A percentile compares a stretch with the other conserved stretches of the same genome.
phyloP scores from a whole-genome alignment of 1,284 basidiomycete genomes.

The Ceratobasidium sp. region DNA sequence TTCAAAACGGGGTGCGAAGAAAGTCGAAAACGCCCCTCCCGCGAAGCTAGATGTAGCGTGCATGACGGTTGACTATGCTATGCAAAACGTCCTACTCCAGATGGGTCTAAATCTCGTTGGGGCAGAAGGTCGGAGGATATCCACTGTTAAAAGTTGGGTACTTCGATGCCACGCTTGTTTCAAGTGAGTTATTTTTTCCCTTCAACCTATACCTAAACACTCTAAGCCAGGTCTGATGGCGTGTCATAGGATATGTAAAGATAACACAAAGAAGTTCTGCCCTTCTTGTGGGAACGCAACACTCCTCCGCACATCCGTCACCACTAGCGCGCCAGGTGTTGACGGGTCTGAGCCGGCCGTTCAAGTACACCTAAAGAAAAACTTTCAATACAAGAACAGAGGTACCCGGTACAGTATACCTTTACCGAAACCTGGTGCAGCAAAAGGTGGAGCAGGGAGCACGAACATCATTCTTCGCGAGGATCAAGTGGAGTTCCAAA shows the following conservation, averaged over 20 bases:
- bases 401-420: constrained; percentile 96
- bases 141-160: constrained; percentile 95
- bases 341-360: constrained; percentile 69
- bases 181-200: constrained; percentile 76
- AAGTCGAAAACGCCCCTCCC: constrained; percentile 54
- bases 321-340: constrained; percentile 73
- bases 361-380: constrained; percentile 90
- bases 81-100: constrained; percentile 97
- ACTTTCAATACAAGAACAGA: constrained; percentile 93
- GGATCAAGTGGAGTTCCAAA: constrained; percentile 87
- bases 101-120: constrained; percentile 95
- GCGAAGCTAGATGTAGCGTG: constrained; percentile 70
- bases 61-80: constrained; percentile 99
- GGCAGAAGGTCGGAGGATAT: constrained; percentile 89
- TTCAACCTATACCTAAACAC: constrained; percentile 1
- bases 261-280: constrained; percentile 94
- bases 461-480: constrained; percentile 83
- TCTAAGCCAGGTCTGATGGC: constrained; percentile 28
- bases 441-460: constrained; percentile 82
- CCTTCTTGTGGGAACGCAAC: constrained; percentile 96
- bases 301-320: constrained; percentile 90
- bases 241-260: constrained; percentile 87
- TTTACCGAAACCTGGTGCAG: constrained; percentile 86
- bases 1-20: constrained; percentile 53
- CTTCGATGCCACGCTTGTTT: constrained; percentile 98